These are phyloP conservation scores for Elaeis guineensis DNA, from an alignment of 176 grass and related monocot species.

Conservation along the genomic window DNA sequence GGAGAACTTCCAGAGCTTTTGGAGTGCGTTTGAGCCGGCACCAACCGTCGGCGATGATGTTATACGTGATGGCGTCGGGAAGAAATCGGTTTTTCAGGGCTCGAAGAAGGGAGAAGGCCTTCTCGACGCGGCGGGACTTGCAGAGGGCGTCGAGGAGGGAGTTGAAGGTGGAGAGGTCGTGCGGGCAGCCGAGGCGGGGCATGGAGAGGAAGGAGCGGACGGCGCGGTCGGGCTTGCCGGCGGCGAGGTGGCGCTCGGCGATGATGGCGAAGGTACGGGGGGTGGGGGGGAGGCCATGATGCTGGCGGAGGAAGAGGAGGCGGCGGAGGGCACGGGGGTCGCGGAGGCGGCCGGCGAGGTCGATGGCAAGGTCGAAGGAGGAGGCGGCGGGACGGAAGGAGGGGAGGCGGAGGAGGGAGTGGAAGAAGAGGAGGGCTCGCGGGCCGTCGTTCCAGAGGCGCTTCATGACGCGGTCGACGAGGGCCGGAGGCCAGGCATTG, in stretches of 20 bases:
- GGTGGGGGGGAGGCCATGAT: slow-evolving; percentile 47
- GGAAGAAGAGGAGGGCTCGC: slow-evolving; percentile 87
- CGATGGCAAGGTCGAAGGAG: slow-evolving; percentile 69
- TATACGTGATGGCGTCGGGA: slow-evolving; percentile 63
- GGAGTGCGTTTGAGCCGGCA: slow-evolving; percentile 77
- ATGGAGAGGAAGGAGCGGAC: slow-evolving; percentile 78
- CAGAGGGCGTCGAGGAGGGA: slow-evolving; percentile 66
- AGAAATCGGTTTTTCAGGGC: slow-evolving; percentile 49
- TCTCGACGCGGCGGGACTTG: slow-evolving; percentile 57
- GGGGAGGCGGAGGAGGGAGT: slow-evolving; percentile 62
- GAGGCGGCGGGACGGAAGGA: slow-evolving; percentile 29
- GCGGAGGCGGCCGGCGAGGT: slow-evolving; percentile 62
- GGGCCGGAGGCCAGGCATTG: slow-evolving; percentile 4
- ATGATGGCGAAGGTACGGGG: slow-evolving; percentile 74
- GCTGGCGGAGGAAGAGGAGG: slow-evolving; percentile 50
- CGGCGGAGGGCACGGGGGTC: slow-evolving; percentile 32
- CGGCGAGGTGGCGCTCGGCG: slow-evolving; percentile 45
- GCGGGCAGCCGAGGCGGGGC: slow-evolving; percentile 45
- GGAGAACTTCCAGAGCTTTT: slow-evolving; percentile 62
- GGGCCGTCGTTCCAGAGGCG: slow-evolving; percentile 64
- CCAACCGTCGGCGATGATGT: slow-evolving; percentile 82
- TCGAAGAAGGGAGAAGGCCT: slow-evolving; percentile 68
- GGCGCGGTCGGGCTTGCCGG: slow-evolving; percentile 68
- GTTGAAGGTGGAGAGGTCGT: slow-evolving; percentile 53
- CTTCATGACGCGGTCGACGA: slow-evolving; percentile 60